phyloP scores from a whole-genome alignment of 495 filamentous ascomycete species.

The Aspergillus carlsbadensis region DNA sequence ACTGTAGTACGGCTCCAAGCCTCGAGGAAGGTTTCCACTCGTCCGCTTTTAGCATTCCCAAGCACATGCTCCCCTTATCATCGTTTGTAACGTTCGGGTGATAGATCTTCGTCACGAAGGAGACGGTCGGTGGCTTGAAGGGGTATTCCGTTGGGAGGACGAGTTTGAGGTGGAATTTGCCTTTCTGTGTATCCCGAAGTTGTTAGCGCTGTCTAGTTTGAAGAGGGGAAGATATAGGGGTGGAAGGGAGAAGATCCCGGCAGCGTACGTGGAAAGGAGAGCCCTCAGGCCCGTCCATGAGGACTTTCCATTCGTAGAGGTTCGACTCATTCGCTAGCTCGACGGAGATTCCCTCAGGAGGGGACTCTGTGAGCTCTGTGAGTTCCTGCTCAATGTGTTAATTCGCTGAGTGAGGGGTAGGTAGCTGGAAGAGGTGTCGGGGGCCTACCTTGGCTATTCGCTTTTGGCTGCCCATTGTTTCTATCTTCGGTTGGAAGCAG shows the following conservation, averaged over 20 bases:
- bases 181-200: conserved; percentile 50
- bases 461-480: conserved; percentile 53
- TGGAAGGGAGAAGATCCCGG: background rate
- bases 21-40: conserved; percentile 92
- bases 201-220: background rate
- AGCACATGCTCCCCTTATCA: conserved; percentile 85
- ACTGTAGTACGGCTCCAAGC: conserved; percentile 73
- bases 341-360: conserved; percentile 66
- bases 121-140: conserved; percentile 86
- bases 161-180: conserved; percentile 74
- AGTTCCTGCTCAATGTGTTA: conserved; percentile 58
- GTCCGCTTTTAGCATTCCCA: conserved; percentile 81
- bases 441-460: conserved; percentile 58
- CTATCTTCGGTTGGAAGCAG: background rate
- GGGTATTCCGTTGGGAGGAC: conserved; percentile 84
- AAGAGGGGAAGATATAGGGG: background rate
- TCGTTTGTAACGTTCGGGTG: conserved; percentile 98
- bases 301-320: conserved; percentile 80
- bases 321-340: conserved; percentile 66
- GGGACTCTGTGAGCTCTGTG: conserved; percentile 60
- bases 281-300: conserved; percentile 69
- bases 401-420: background rate
- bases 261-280: conserved; percentile 73
- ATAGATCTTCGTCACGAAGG: conserved; percentile 94
- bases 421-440: background rate